These are phyloP conservation scores for Spizellomyces punctatus DNA, from an alignment of 192 early-diverging fungal species.

Conservation along the genomic window DNA sequence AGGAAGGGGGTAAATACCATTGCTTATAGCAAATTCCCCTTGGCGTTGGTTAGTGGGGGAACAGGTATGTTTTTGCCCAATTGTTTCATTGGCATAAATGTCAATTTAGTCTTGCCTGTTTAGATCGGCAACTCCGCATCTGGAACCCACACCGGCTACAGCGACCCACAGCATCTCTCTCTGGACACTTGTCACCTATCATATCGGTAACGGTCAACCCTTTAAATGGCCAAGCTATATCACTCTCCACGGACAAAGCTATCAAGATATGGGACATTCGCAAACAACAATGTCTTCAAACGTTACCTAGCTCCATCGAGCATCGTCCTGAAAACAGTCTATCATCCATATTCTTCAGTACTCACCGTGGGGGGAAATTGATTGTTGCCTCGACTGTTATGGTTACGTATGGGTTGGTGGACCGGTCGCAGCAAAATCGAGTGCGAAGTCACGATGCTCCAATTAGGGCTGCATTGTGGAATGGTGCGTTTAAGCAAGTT, in stretches of 20 bases:
- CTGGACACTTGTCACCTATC: conserved; percentile 53
- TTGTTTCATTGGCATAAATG: not conserved
- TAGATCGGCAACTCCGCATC: conserved; percentile 51
- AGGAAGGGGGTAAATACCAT: conserved; percentile 53
- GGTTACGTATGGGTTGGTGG: conserved; percentile 40
- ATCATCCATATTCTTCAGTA: conserved; percentile 41
- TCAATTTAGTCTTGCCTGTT: not conserved
- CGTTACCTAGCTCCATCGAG: conserved; percentile 29
- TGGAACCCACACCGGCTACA: conserved; percentile 57
- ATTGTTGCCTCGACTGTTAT: conserved; percentile 36
- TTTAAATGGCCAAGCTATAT: conserved; percentile 46
- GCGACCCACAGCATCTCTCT: conserved; percentile 47
- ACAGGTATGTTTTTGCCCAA: conserved; percentile 31
- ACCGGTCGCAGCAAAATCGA: conserved; percentile 20
- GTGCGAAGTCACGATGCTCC: conserved; percentile 45
- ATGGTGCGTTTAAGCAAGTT: conserved; percentile 47
- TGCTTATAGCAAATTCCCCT: conserved; percentile 48
- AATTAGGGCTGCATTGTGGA: conserved; percentile 49
- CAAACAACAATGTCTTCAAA: conserved; percentile 55
- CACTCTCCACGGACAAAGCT: conserved; percentile 47
- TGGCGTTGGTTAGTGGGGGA: conserved; percentile 55
- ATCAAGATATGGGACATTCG: conserved; percentile 62
- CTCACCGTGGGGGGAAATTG: conserved; percentile 25
- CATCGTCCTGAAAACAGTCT: conserved; percentile 46
- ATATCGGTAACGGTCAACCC: conserved; percentile 47